Evolutionary conservation across 2,329 filamentous ascomycete genomes (phyloP), one percentile per base, ranked within the genome.

Genomic region (Grosmannia clavigera): DNA sequence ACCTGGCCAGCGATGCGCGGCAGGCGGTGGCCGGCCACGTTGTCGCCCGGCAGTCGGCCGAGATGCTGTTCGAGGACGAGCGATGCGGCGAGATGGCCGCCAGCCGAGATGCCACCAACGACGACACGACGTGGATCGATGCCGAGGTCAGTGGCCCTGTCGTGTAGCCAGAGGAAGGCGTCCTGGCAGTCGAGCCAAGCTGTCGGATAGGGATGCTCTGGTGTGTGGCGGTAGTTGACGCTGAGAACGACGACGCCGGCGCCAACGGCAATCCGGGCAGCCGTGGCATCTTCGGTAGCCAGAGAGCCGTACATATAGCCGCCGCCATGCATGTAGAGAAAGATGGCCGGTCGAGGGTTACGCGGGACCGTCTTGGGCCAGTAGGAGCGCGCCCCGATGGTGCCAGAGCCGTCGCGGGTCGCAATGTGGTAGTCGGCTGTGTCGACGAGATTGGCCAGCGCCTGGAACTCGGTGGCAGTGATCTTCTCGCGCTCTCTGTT

Each of bases 221-320:
- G 81, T 0, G 81, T 81, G 64, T 84, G 81, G 0, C 82, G 76
- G 66, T 84, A 84, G 63, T 82, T 81, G 14, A 83, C 70, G 51
- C 81, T 63, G 29, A 64, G 57, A 46, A 64, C 63, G 14, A 59
- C 58, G 5, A 62, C 27, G 40, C 27, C 40, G 80, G 72, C 67
- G 5, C 71, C 70, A 14, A 75, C 66, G 0, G 79, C 77, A 11
- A 81, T 74, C 0, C 73, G 71, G 0, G 76, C 68, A 63, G 81
- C 84, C 1, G 70, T 72, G 0, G 76, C 75, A 59, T 84, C 81
- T 62, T 85, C 82, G 0, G 76, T 76, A 1, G 67, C 64, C 2
- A 84, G 65, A 0, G 76, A 79, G 2, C 82, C 82, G n/a, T 80
- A 78, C 10, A 82, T 64, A 61, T 80, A 85, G 51, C 64, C 64